phyloP scores from a whole-genome alignment of 441 rosid genomes.

The Kokia cookei region DNA sequence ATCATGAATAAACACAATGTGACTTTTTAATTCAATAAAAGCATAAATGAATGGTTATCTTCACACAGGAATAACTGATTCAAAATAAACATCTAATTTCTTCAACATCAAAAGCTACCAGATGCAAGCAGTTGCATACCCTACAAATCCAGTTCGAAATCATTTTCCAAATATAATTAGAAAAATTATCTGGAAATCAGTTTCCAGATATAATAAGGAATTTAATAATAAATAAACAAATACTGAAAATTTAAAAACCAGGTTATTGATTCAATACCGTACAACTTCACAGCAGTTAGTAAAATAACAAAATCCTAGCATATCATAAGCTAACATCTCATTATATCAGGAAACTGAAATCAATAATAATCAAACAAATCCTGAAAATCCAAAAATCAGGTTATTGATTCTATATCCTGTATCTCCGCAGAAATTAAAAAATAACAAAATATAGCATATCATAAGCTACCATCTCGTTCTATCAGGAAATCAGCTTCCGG shows the following conservation, averaged over 20 bases:
- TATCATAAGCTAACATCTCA: too few relatives aligned
- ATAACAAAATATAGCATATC: not conserved
- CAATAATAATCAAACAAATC: not conserved
- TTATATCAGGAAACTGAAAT: not conserved
- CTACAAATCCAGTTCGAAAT: not conserved
- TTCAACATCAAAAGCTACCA: not conserved
- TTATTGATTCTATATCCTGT: not conserved
- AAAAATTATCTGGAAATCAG: too few relatives aligned
- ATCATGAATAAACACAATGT: not conserved
- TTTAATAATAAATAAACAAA: too few relatives aligned
- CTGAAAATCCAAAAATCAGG: not conserved
- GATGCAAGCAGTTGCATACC: not conserved
- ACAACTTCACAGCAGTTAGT: too few relatives aligned
- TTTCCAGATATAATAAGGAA: too few relatives aligned
- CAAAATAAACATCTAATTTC: not conserved
- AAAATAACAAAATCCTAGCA: too few relatives aligned
- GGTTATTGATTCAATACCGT: too few relatives aligned
- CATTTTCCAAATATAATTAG: not conserved
- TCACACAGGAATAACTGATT: not conserved
- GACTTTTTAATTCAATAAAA: not conserved
- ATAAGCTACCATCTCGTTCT: not conserved
- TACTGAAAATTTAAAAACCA: too few relatives aligned
- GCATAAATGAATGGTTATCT: not conserved
- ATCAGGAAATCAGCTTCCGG: not conserved
- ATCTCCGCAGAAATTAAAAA: not conserved